Percentiles rank a stretch among this genome's conserved stretches.
Conservation (phyloP, 495 filamentous ascomycete species). For the Bryoglossum gracile region DNA sequence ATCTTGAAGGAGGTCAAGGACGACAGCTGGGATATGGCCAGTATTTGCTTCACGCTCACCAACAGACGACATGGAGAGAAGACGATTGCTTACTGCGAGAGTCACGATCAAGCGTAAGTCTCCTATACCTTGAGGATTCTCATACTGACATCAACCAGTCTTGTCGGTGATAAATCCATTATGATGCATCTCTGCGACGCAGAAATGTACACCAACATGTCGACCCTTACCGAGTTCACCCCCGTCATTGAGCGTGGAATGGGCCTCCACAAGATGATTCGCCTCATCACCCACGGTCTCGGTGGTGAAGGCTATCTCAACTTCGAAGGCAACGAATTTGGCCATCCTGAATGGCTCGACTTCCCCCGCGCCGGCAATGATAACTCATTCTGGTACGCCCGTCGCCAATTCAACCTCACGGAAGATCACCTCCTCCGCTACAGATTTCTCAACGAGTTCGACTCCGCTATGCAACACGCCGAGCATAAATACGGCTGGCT, state of each 20-base stretch:
- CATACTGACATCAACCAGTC: slow-evolving; percentile 39
- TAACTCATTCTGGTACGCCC: slow-evolving; percentile 95
- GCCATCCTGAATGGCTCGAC: slow-evolving; percentile 98
- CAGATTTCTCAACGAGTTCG: slow-evolving; percentile 89
- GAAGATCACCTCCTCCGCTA: slow-evolving; percentile 84
- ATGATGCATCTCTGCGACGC: slow-evolving; percentile 99
- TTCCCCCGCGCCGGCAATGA: slow-evolving; percentile 92
- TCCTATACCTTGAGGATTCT: background rate
- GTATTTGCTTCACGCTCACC: slow-evolving; percentile 76
- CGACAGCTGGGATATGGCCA: slow-evolving; percentile 86
- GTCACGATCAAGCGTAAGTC: slow-evolving; percentile 95
- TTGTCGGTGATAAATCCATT: slow-evolving; percentile 92
- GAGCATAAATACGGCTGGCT: slow-evolving; percentile 94
- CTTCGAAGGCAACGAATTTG: slow-evolving; percentile 98
- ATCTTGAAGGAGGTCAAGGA: slow-evolving; percentile 90
- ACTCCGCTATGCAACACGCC: slow-evolving; percentile 78
- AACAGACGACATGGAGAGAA: slow-evolving; percentile 95
- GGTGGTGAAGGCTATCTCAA: slow-evolving; percentile 97
- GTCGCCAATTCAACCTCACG: slow-evolving; percentile 87
- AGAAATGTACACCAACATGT: slow-evolving; percentile 98
- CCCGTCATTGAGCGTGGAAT: slow-evolving; percentile 88
- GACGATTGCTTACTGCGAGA: slow-evolving; percentile 96
- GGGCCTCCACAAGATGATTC: slow-evolving; percentile 93
- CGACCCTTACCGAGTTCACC: slow-evolving; percentile 70
- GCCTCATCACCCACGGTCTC: slow-evolving; percentile 85